These are phyloP conservation scores for Neonectria hederae DNA, from an alignment of 2,329 filamentous ascomycete genomes.

Conservation along the genomic window DNA sequence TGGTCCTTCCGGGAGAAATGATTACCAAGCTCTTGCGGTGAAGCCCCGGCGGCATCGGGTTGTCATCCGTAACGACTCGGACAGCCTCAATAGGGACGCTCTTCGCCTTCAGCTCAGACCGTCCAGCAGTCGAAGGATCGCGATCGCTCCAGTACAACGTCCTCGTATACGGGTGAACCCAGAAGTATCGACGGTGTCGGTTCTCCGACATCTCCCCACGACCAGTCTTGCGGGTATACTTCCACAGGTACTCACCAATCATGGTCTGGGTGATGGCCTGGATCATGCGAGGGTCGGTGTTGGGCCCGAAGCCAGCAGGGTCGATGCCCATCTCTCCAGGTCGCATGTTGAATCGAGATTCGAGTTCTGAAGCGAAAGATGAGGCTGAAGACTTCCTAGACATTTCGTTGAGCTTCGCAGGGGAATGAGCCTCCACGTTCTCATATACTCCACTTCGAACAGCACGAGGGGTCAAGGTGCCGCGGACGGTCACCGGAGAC, in stretches of 20 bases:
- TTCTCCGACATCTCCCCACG: constrained; percentile 88
- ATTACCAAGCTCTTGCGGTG: constrained; percentile 94
- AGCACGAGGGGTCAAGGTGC: constrained; percentile 67
- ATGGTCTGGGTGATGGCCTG: constrained; percentile 99
- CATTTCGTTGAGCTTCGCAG: constrained; percentile 49
- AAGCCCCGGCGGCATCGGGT: constrained; percentile 92
- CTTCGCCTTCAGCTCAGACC: constrained; percentile 80
- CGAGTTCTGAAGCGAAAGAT: constrained; percentile 94
- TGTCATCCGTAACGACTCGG: constrained; percentile 90
- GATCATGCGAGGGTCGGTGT: constrained; percentile 96
- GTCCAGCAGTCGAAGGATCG: constrained; percentile 83
- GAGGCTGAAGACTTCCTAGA: constrained; percentile 82
- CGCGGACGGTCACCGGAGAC: constrained; percentile 60
- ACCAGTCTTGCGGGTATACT: constrained; percentile 96
- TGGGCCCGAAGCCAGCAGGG: constrained; percentile 69
- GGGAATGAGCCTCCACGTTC: constrained; percentile 58
- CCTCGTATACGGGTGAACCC: constrained; percentile 97
- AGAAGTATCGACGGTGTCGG: constrained; percentile 95
- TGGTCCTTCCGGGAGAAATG: constrained; percentile 84
- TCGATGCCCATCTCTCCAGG: constrained; percentile 65
- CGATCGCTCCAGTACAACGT: constrained; percentile 96
- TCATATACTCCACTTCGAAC: constrained; percentile 59
- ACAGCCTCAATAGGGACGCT: constrained; percentile 95
- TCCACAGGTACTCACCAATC: constrained; percentile 99
- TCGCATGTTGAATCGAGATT: constrained; percentile 84